Evolutionary conservation across 805 yeast genomes (phyloP).

Genomic region (Lipomyces spencermartinsiae): DNA sequence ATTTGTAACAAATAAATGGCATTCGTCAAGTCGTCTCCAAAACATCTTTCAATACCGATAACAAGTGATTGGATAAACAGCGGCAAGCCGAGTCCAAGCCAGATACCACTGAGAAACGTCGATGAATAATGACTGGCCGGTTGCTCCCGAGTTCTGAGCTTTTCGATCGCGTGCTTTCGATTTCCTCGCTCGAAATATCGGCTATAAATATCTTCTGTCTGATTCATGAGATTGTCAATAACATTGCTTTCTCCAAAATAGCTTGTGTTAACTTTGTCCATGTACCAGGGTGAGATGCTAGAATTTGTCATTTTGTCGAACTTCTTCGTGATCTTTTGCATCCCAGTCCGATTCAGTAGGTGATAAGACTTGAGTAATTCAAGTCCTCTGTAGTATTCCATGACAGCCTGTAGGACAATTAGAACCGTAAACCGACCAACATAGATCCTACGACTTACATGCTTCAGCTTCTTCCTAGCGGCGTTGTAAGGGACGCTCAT

Average conservation of each 20-base stretch:
- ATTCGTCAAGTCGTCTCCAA: conserved; percentile 54
- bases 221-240: conserved; percentile 65
- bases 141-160: conserved; percentile 58
- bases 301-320: conserved; percentile 76
- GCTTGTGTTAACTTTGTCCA: conserved; percentile 63
- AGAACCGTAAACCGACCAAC: conserved; percentile 45
- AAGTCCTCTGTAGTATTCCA: conserved; percentile 75
- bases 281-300: conserved; percentile 54
- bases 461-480: conserved; percentile 34
- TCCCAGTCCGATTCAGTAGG: conserved; percentile 81
- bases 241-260: conserved; percentile 68
- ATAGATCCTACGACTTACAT: conserved; percentile 5
- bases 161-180: conserved; percentile 73
- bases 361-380: conserved; percentile 74
- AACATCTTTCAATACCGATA: conserved; percentile 51
- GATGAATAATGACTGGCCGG: conserved; percentile 49
- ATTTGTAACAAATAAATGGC: conserved; percentile 74
- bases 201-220: conserved; percentile 73
- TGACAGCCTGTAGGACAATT: conserved; percentile 57
- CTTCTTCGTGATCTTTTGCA: conserved; percentile 87
- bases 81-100: conserved; percentile 74
- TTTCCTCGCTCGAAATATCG: conserved; percentile 71
- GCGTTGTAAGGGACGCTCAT: conserved; percentile 26
- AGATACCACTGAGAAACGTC: conserved; percentile 66
- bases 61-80: conserved; percentile 66